phyloP scores from a whole-genome alignment of 139 green algal species.

The Asterochloris sp. region DNA sequence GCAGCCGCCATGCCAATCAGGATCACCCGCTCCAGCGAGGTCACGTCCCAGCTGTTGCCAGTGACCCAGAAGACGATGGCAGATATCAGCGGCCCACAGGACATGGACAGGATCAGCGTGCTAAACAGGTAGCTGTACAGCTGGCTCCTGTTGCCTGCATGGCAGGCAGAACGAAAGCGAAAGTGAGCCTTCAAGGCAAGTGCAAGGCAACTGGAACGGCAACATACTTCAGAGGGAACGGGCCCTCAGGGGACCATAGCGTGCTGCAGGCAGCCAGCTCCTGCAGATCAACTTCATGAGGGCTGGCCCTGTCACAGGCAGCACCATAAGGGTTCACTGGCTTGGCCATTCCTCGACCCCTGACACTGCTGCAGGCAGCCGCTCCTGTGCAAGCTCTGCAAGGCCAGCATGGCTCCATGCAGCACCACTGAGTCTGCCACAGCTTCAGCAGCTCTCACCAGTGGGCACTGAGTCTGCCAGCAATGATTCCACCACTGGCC shows the following conservation, averaged over 20 bases:
- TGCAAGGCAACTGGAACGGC: neutral
- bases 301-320: neutral
- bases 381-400: neutral
- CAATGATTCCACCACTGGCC: constrained; percentile 9
- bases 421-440: neutral
- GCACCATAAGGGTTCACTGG: neutral
- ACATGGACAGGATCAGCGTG: constrained; percentile 4
- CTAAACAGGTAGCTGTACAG: constrained; percentile 8
- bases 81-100: neutral
- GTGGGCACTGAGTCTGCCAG: constrained; percentile 10
- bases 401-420: neutral
- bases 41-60: constrained; percentile 4
- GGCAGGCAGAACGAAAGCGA: no score
- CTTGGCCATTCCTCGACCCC: neutral
- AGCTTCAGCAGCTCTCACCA: neutral
- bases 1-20: constrained; percentile 6
- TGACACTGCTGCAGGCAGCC: neutral
- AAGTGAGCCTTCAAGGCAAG: neutral
- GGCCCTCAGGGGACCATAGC: neutral
- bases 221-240: neutral
- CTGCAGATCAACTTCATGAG: neutral
- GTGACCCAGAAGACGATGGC: constrained; percentile 1
- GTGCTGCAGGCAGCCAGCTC: neutral
- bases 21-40: constrained; percentile 8
- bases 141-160: constrained; percentile 1